A percentile compares a stretch with the other conserved stretches of the same genome.
These are phyloP conservation scores for Lachancea mirantina DNA, from an alignment of 805 yeast species.

Conservation along the genomic window DNA sequence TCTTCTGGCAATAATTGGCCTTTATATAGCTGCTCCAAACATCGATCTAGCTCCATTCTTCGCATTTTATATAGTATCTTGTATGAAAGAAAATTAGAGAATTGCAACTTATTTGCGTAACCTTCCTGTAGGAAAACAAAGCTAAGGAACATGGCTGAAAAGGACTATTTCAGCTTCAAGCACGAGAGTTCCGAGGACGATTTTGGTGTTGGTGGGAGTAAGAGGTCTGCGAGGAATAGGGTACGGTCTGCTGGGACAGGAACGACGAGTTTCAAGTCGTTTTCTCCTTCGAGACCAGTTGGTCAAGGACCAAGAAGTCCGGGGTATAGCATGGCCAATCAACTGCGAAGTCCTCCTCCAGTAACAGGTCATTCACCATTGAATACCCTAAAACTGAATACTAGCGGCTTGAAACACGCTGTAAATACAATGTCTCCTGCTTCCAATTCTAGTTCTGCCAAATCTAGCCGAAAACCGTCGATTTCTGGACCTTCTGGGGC, in stretches of 20 bases:
- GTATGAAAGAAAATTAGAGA: no score
- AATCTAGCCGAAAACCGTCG: constrained; percentile 18
- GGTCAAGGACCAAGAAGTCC: constrained; percentile 6
- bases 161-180: constrained; percentile 10
- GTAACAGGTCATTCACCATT: constrained; percentile 5
- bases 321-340: constrained; percentile 6
- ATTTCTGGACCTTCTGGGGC: constrained; percentile 11
- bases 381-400: constrained; percentile 6
- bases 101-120: neutral
- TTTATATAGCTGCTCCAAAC: constrained; percentile 57
- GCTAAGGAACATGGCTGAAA: constrained; percentile 4
- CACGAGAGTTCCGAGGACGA: constrained; percentile 7
- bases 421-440: constrained; percentile 7
- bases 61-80: neutral
- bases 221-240: constrained; percentile 3
- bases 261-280: constrained; percentile 4
- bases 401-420: constrained; percentile 5
- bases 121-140: neutral
- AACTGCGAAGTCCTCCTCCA: constrained; percentile 8
- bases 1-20: constrained; percentile 65
- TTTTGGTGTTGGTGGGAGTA: neutral
- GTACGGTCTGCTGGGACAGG: constrained; percentile 1
- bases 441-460: constrained; percentile 14
- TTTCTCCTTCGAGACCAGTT: constrained; percentile 7
- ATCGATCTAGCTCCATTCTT: constrained; percentile 56